Evolutionary conservation across 306 rosid genomes (phyloP), one percentile per base, ranked within the genome.

Genomic region (Sphenostylis stenocarpa): DNA sequence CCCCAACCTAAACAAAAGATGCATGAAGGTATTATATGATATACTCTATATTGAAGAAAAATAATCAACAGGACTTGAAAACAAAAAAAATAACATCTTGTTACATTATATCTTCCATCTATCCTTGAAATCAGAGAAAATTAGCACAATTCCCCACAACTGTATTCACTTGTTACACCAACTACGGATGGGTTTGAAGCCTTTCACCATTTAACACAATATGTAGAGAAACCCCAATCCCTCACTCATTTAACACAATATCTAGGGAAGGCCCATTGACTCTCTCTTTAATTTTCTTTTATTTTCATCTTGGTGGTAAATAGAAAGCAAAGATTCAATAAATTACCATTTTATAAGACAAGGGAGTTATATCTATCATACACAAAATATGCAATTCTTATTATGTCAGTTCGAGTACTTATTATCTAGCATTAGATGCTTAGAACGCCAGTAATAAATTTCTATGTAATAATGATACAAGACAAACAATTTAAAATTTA

Each of bases 1-100:
- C 45, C 91, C 89, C 7, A 86, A 81, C 93, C 98, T 93, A 68
- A 52, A 82, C 26, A 80, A 33, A 55, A 80, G 44, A 66, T 36
- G 73, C 67, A 65, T 19, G 51, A 73, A 16, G 72, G 56, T 47
- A 77, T 80, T 56, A 80, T 67, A 73, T 34, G 34, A 78, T 63
- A 80, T 36, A 73, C 71, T 72, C 75, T 2, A 38, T 49, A 73
- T 20, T 53, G 49, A 34, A 77, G 36, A 76, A 48, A 72, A 64
- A 72, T 14, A 81, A 64, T 57, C 47, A 76, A 67, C 57, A 48
- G 57, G 62, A 45, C 72, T 67, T 13, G 57, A 26, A 73, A 23
- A 55, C 21, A 53, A 24, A 26, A 12, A 13, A 31, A 36, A 14
- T 19, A 23, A 43, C 16, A 26, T 29, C 33, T 11, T 31, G 13